phyloP scores from a whole-genome alignment of 2,329 filamentous ascomycete species.

The Trichophyton equinum region DNA sequence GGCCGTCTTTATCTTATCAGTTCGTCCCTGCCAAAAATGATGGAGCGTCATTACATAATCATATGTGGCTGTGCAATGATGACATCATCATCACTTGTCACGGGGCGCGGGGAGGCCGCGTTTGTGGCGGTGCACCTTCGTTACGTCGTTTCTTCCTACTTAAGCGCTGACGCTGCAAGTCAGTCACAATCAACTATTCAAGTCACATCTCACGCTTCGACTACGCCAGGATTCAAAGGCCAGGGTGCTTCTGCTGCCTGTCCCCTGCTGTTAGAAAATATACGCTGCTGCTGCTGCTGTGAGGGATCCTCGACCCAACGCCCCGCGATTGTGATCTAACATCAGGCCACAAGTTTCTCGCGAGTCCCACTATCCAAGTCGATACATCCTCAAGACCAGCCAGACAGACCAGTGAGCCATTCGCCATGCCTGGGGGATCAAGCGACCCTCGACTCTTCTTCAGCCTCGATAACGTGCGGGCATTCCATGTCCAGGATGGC shows the following conservation, averaged over 20 bases:
- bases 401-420: neutral
- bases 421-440: constrained; percentile 8
- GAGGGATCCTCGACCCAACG: too few relatives aligned
- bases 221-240: neutral
- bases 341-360: too few relatives aligned
- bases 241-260: neutral
- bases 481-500: constrained; percentile 83
- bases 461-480: constrained; percentile 66
- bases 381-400: neutral
- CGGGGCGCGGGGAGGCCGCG: neutral
- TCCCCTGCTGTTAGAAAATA: neutral
- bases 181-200: neutral
- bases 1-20: too few relatives aligned
- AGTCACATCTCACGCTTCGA: neutral
- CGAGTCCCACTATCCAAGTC: neutral
- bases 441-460: constrained; percentile 31
- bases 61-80: neutral
- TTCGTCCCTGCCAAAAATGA: too few relatives aligned
- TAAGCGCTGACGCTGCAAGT: neutral
- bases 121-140: neutral
- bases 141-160: neutral
- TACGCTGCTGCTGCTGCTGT: too few relatives aligned
- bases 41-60: too few relatives aligned
- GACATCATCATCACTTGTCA: neutral
- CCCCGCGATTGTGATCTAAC: too few relatives aligned